These are phyloP conservation scores for Linderina pennispora DNA, from an alignment of 192 early-diverging fungal species.

Conservation along the genomic window DNA sequence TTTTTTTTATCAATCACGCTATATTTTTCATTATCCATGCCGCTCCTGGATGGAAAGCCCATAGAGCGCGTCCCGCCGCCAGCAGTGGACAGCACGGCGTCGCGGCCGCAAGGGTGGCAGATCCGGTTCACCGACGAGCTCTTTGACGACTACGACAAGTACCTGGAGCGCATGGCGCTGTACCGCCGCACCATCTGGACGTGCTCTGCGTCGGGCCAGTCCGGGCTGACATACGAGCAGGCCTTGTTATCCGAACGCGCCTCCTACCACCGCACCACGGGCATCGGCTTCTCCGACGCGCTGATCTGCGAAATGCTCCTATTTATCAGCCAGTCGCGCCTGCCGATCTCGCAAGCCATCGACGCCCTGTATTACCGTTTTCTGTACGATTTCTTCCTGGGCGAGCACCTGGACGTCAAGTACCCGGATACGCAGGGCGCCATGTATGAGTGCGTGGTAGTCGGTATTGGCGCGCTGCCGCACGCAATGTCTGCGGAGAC, in stretches of 20 bases:
- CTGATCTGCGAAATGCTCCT: slow-evolving; percentile 37
- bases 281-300: slow-evolving; percentile 72
- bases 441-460: slow-evolving; percentile 44
- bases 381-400: slow-evolving; percentile 28
- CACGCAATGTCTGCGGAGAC: background rate
- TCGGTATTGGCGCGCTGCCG: slow-evolving; percentile 11
- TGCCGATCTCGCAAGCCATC: slow-evolving; percentile 22
- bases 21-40: background rate
- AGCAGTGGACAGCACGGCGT: background rate
- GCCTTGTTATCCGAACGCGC: slow-evolving; percentile 71
- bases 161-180: slow-evolving; percentile 56
- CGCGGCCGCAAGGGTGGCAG: slow-evolving; percentile 23
- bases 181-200: slow-evolving; percentile 73
- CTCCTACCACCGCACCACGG: slow-evolving; percentile 54
- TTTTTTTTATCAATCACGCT: background rate
- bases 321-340: slow-evolving; percentile 35
- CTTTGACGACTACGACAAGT: slow-evolving; percentile 57
- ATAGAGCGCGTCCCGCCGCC: background rate
- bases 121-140: slow-evolving; percentile 35
- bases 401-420: slow-evolving; percentile 44
- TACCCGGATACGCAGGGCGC: slow-evolving; percentile 31
- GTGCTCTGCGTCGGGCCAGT: slow-evolving; percentile 70
- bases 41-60: background rate
- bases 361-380: slow-evolving; percentile 38
- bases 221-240: slow-evolving; percentile 71